These are phyloP conservation scores for Hordeum pubiflorum DNA, from an alignment of 202 grass and related monocot species.

Conservation along the genomic window DNA sequence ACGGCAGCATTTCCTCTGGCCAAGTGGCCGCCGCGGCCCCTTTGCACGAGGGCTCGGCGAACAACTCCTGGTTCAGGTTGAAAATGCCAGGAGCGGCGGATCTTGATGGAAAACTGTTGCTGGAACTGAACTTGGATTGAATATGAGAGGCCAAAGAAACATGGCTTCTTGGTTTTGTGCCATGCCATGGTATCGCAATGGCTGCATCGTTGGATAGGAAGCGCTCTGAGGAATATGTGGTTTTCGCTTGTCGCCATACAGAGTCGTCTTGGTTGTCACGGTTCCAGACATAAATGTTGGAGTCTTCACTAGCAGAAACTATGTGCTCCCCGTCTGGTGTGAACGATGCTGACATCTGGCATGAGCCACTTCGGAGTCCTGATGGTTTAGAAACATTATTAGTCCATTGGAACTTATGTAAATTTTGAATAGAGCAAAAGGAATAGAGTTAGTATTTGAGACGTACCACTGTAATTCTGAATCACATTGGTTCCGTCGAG, in stretches of 20 bases:
- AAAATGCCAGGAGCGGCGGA: constrained; percentile 53
- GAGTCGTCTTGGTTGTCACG: constrained; percentile 40
- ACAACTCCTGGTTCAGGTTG: constrained; percentile 50
- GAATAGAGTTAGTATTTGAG: constrained; percentile 11
- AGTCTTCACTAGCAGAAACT: constrained; percentile 72
- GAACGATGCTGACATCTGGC: constrained; percentile 63
- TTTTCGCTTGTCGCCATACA: constrained; percentile 55
- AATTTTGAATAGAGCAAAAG: not conserved
- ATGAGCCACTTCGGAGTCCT: constrained; percentile 59
- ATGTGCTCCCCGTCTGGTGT: constrained; percentile 77
- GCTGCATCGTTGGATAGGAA: constrained; percentile 63
- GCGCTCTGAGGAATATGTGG: constrained; percentile 66
- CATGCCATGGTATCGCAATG: constrained; percentile 86
- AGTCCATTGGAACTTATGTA: not conserved
- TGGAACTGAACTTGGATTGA: not conserved
- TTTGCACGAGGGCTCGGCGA: constrained; percentile 41
- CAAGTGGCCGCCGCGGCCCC: constrained; percentile 68
- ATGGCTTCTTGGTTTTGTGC: constrained; percentile 24
- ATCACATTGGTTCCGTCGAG: constrained; percentile 62
- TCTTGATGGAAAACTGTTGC: constrained; percentile 21
- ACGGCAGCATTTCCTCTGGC: constrained; percentile 88
- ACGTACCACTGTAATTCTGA: constrained; percentile 80
- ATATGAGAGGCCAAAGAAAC: constrained; percentile 25
- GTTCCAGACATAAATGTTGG: constrained; percentile 80
- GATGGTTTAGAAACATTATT: constrained; percentile 17